Conservation (phyloP, 176 grass and related monocot species). For the Thinopyrum elongatum region DNA sequence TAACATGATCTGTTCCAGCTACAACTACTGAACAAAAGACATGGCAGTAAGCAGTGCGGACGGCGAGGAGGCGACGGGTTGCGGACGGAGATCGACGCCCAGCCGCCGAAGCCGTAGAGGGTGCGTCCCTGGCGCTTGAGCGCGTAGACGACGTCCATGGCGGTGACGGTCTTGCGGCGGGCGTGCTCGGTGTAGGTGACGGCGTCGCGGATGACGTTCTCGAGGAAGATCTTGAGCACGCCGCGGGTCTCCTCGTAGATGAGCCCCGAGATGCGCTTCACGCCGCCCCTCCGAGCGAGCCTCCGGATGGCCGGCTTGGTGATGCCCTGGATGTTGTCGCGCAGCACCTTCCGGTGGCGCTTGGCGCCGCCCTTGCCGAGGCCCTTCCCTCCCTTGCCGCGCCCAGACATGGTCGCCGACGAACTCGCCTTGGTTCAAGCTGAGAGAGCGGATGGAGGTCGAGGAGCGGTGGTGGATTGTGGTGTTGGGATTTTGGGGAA, state of each 20-base stretch:
- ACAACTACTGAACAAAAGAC: background rate
- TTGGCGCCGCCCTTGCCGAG: constrained; percentile 48
- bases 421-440: background rate
- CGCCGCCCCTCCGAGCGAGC: constrained; percentile 48
- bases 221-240: constrained; percentile 94
- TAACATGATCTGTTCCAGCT: background rate
- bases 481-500: background rate
- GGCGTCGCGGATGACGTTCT: constrained; percentile 89
- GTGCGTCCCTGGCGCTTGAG: constrained; percentile 93
- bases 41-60: background rate
- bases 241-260: constrained; percentile 97
- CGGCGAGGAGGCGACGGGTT: background rate
- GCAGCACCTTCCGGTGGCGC: constrained; percentile 44
- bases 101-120: constrained; percentile 81
- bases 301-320: constrained; percentile 56
- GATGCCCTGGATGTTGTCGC: constrained; percentile 58
- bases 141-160: constrained; percentile 88
- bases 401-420: constrained; percentile 17
- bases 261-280: constrained; percentile 85
- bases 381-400: constrained; percentile 46
- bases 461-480: background rate
- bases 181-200: constrained; percentile 93
- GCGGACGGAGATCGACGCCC: background rate
- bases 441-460: too few species aligned
- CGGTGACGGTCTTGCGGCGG: constrained; percentile 79